phyloP scores from a whole-genome alignment of 176 grass and related monocot genomes.

The Panicum miliaceum region DNA sequence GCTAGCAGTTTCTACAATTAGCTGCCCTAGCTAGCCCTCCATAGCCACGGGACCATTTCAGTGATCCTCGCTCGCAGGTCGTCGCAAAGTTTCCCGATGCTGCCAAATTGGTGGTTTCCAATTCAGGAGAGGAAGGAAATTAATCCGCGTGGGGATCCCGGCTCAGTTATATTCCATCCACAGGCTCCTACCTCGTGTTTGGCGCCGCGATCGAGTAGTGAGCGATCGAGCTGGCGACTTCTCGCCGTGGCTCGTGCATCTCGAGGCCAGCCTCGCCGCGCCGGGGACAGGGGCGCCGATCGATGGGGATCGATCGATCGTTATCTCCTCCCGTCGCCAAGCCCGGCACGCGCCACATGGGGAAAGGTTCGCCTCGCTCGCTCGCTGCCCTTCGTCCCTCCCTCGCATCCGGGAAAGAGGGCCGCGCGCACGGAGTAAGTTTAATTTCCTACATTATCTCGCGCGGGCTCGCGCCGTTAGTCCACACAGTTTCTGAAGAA shows the following conservation, averaged over 20 bases:
- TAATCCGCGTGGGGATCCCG: neutral
- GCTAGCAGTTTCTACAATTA: constrained; percentile 11
- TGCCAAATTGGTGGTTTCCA: constrained; percentile 30
- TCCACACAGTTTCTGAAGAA: neutral
- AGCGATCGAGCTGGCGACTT: neutral
- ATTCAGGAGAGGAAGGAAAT: constrained; percentile 19
- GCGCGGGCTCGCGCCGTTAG: neutral
- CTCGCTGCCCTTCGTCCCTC: neutral
- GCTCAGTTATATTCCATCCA: neutral
- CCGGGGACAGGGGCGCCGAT: neutral
- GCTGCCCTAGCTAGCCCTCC: neutral
- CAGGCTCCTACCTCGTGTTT: constrained; percentile 44
- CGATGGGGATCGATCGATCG: neutral
- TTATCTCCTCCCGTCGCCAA: constrained; percentile 37
- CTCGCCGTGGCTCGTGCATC: constrained; percentile 22
- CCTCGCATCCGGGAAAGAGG: neutral
- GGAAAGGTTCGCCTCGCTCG: neutral
- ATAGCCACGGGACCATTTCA: constrained; percentile 47
- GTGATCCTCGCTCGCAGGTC: neutral
- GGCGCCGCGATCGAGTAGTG: neutral
- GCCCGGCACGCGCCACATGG: constrained; percentile 53
- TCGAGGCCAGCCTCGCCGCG: neutral
- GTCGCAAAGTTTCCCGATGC: neutral
- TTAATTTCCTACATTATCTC: constrained; percentile 21
- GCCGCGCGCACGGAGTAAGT: neutral